Evolutionary conservation across 495 filamentous ascomycete species (phyloP).

Genomic region (Penicillium ucsense): DNA sequence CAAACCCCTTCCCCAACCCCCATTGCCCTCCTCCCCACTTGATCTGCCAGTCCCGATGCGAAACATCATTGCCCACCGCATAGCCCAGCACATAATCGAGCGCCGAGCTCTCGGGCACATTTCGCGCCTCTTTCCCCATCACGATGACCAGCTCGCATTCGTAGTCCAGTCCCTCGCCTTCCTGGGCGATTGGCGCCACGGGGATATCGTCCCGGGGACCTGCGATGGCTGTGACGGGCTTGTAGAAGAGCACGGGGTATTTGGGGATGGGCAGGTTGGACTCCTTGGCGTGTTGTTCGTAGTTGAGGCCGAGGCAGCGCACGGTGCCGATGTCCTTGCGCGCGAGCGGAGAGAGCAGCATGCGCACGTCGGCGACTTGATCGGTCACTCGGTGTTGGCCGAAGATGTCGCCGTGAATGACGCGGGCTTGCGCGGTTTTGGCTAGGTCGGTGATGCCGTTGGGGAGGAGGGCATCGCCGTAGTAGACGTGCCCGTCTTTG

Average conservation of each 20-base stretch:
- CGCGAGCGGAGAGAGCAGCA: slow-evolving; percentile 60
- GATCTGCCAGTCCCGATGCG: slow-evolving; percentile 77
- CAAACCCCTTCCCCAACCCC: slow-evolving; percentile 75
- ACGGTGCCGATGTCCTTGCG: slow-evolving; percentile 61
- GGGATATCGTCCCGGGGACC: slow-evolving; percentile 65
- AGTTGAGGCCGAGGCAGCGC: slow-evolving; percentile 74
- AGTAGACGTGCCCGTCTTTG: slow-evolving; percentile 65
- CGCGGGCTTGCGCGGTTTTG: slow-evolving; percentile 52
- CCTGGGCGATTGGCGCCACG: slow-evolving; percentile 48
- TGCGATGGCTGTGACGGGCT: slow-evolving; percentile 61
- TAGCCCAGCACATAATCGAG: slow-evolving; percentile 73
- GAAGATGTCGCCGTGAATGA: slow-evolving; percentile 69
- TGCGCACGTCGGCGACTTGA: slow-evolving; percentile 52
- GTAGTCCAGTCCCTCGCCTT: slow-evolving; percentile 61
- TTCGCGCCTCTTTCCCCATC: slow-evolving; percentile 60
- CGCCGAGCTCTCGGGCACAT: slow-evolving; percentile 58
- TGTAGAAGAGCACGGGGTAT: slow-evolving; percentile 76
- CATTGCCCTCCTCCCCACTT: slow-evolving; percentile 73
- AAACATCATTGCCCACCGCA: slow-evolving; percentile 73
- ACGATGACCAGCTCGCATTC: slow-evolving; percentile 76
- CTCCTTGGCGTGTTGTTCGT: slow-evolving; percentile 72
- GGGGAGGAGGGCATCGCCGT: slow-evolving; percentile 75
- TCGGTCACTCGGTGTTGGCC: slow-evolving; percentile 62
- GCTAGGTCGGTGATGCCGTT: slow-evolving; percentile 54
- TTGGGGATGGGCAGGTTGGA: slow-evolving; percentile 64